These are phyloP conservation scores for Trichoderma semiorbis DNA, from an alignment of 2,329 filamentous ascomycete genomes.

Conservation along the genomic window DNA sequence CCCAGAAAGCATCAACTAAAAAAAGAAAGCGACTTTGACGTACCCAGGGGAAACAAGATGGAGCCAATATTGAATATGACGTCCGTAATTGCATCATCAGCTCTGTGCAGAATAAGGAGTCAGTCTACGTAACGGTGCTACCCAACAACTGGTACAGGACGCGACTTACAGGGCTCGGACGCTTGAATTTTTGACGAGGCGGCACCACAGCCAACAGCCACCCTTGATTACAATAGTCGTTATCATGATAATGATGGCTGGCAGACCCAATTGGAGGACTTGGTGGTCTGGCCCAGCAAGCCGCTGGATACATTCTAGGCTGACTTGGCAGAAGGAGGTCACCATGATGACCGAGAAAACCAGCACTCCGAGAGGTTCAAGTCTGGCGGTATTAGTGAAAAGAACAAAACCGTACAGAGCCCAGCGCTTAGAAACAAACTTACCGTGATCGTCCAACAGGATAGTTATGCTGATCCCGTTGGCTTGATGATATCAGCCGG, in stretches of 20 bases:
- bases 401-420: neutral
- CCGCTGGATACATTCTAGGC: slow-evolving; percentile 64
- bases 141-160: neutral
- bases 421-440: slow-evolving; percentile 19
- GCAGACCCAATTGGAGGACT: slow-evolving; percentile 68
- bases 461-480: slow-evolving; percentile 70
- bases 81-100: slow-evolving; percentile 60
- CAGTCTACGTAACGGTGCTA: neutral
- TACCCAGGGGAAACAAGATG: slow-evolving; percentile 76
- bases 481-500: slow-evolving; percentile 61
- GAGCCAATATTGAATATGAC: slow-evolving; percentile 89
- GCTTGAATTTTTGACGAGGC: slow-evolving; percentile 78
- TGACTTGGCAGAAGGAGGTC: slow-evolving; percentile 77
- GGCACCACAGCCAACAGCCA: slow-evolving; percentile 82
- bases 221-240: slow-evolving; percentile 79
- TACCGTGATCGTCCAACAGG: slow-evolving; percentile 68
- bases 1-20: neutral
- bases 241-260: slow-evolving; percentile 77
- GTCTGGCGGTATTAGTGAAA: slow-evolving; percentile 36
- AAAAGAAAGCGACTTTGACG: slow-evolving; percentile 22
- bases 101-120: slow-evolving; percentile 31
- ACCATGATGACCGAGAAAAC: slow-evolving; percentile 86
- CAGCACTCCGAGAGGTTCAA: slow-evolving; percentile 77
- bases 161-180: slow-evolving; percentile 68
- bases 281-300: slow-evolving; percentile 59